phyloP scores from a whole-genome alignment of 1,284 basidiomycete species.

The Cryptococcus deneoformans region DNA sequence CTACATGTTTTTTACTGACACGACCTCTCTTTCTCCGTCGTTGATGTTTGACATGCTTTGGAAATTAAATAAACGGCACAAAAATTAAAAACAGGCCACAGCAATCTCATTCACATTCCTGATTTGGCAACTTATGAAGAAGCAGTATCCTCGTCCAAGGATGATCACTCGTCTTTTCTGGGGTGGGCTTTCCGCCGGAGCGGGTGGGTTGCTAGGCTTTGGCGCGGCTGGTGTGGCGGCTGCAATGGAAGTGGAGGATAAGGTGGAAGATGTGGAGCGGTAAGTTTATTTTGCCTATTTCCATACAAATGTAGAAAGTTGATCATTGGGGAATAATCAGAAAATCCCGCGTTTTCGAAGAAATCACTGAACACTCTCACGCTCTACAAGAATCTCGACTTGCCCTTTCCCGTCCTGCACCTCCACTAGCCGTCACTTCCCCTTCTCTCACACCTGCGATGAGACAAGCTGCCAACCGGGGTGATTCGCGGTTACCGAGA shows the following conservation, averaged over 20 bases:
- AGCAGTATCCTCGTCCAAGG: slow-evolving; percentile 13
- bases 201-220: slow-evolving; percentile 16
- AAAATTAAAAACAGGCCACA: slow-evolving; percentile 1
- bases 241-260: slow-evolving; percentile 20
- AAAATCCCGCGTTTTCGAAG: slow-evolving; percentile 14
- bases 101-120: slow-evolving; percentile 11
- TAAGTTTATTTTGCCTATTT: slow-evolving; percentile 1
- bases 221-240: slow-evolving; percentile 17
- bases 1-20: not conserved
- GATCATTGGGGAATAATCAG: not conserved
- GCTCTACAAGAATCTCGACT: slow-evolving; percentile 7
- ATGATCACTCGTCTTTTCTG: slow-evolving; percentile 10
- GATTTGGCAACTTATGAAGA: slow-evolving; percentile 17
- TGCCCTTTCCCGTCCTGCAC: not conserved
- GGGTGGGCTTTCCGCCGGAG: slow-evolving; percentile 9
- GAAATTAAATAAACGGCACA: too few relatives aligned
- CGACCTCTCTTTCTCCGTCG: not conserved
- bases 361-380: slow-evolving; percentile 15
- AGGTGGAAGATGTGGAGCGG: slow-evolving; percentile 18
- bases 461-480: not conserved
- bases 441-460: not conserved
- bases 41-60: too few relatives aligned
- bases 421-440: not conserved
- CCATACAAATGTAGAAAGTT: too few relatives aligned
- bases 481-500: slow-evolving; percentile 7